Evolutionary conservation across 345 rosid genomes (phyloP), one percentile per base, ranked within the genome.

Genomic region (Raphanus raphanistrum): DNA sequence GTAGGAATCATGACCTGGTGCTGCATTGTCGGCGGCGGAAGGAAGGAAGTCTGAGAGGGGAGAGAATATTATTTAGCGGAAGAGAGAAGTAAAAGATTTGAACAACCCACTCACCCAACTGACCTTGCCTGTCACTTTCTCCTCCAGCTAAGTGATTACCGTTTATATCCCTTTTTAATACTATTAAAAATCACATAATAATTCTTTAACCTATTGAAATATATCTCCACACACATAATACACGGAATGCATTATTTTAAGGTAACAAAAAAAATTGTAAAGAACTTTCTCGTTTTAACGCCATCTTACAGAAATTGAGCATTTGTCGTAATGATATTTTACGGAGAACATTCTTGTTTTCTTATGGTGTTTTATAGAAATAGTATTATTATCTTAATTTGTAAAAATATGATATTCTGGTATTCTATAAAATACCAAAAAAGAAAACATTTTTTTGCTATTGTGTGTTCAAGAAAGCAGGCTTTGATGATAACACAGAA

Each of bases 1-100:
- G 73, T 10, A 43, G 2, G 58, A 43, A 66, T 27, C 71, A 10
- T 50, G 21, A 50, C 17, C 16, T 17, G 45, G 63, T 70, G 73
- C 73, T 70, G 73, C 73, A 70, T 70, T 70, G 16, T 70, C 63
- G 73, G 73, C 63, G 38, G 48, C 48, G 31, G 68, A 29, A 31
- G 66, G 31, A 28, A 28, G 36, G 36, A 52, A 50, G 21, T 21
- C 21, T 21, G 21, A 21, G 21, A 21, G 21, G 21, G 21, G 73
- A 52, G 73, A 69, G 73, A 70, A 70, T 32, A 54, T 54, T 50
- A 50, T 35, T 41, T 43, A 8, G 73, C 38, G 41, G 43, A 48
- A 31, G 73, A 69, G 73, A 69, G 50, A 66, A 69, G 17, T 1
- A 69, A 69, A 54, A 68, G 43, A 68, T 66, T 68, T 68, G 29